Evolutionary conservation across 176 grass and related monocot species (phyloP).

Genomic region (Oryza coarctata): DNA sequence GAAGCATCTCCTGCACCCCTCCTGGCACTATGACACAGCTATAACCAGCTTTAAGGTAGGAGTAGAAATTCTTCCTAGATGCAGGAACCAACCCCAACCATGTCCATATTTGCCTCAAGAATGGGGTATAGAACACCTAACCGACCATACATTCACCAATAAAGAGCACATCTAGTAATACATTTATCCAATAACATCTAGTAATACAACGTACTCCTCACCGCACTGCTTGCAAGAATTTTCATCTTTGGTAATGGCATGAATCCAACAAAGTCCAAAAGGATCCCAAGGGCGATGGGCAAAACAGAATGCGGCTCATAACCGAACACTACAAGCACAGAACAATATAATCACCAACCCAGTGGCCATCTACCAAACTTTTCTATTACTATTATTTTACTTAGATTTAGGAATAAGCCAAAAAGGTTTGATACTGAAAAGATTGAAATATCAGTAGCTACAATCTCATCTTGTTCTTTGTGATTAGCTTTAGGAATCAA

Average conservation of each 20-base stretch:
- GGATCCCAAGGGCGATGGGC: constrained; percentile 60
- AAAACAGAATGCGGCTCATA: constrained; percentile 90
- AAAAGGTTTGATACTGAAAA: not conserved
- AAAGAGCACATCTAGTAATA: constrained; percentile 4
- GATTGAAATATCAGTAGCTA: not conserved
- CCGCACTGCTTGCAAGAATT: constrained; percentile 84
- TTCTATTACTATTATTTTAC: not conserved
- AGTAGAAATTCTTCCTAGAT: constrained; percentile 78
- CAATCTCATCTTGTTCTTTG: not conserved
- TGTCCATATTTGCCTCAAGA: constrained; percentile 93
- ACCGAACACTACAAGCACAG: constrained; percentile 66
- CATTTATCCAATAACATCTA: not conserved
- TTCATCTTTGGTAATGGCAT: constrained; percentile 74
- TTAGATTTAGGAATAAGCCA: not conserved
- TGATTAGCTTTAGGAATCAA: not conserved
- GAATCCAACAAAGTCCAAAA: constrained; percentile 61
- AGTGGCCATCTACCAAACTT: not conserved
- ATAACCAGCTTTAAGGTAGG: constrained; percentile 61
- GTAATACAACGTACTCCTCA: constrained; percentile 35
- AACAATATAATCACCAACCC: not conserved
- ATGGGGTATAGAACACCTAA: constrained; percentile 94
- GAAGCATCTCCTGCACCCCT: constrained; percentile 95
- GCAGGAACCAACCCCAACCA: constrained; percentile 82
- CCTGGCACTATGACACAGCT: constrained; percentile 77
- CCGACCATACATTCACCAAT: not conserved